Evolutionary conservation across 1,284 basidiomycete genomes (phyloP).

Genomic region (Moesziomyces globuligerus): DNA sequence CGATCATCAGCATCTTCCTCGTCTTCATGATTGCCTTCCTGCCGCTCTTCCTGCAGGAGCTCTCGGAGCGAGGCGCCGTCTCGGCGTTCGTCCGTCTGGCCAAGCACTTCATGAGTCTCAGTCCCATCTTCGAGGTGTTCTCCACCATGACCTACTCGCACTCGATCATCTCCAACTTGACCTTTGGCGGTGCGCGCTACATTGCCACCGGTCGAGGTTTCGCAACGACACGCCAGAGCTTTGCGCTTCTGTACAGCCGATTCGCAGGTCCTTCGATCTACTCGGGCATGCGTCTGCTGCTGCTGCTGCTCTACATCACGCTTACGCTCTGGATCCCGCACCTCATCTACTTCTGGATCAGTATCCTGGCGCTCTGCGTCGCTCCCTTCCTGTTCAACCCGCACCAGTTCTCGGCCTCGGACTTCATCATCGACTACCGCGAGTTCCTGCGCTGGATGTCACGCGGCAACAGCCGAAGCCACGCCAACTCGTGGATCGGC

Average conservation of each 20-base stretch:
- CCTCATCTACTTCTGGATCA: constrained; percentile 68
- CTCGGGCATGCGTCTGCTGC: constrained; percentile 63
- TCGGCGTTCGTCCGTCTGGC: constrained; percentile 64
- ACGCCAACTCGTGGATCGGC: constrained; percentile 68
- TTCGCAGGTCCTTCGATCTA: constrained; percentile 67
- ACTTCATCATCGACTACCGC: constrained; percentile 68
- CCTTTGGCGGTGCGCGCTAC: constrained; percentile 67
- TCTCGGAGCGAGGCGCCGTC: constrained; percentile 66
- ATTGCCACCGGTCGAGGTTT: constrained; percentile 67
- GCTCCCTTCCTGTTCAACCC: constrained; percentile 68
- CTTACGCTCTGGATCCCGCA: constrained; percentile 67
- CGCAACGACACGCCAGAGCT: constrained; percentile 65
- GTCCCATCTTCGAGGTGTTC: constrained; percentile 67
- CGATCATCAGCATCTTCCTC: constrained; percentile 67
- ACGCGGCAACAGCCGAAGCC: constrained; percentile 66
- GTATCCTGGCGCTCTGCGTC: constrained; percentile 64
- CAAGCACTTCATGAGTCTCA: constrained; percentile 66
- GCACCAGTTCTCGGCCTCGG: constrained; percentile 65
- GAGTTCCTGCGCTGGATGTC: constrained; percentile 68
- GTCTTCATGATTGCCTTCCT: constrained; percentile 68
- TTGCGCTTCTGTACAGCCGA: constrained; percentile 65
- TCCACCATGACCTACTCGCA: constrained; percentile 67
- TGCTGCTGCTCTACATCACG: constrained; percentile 66
- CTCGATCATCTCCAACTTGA: constrained; percentile 67
- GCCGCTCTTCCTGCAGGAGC: constrained; percentile 66